These are phyloP conservation scores for Trichocladium antarcticum DNA, from an alignment of 495 filamentous ascomycete species.

Conservation along the genomic window DNA sequence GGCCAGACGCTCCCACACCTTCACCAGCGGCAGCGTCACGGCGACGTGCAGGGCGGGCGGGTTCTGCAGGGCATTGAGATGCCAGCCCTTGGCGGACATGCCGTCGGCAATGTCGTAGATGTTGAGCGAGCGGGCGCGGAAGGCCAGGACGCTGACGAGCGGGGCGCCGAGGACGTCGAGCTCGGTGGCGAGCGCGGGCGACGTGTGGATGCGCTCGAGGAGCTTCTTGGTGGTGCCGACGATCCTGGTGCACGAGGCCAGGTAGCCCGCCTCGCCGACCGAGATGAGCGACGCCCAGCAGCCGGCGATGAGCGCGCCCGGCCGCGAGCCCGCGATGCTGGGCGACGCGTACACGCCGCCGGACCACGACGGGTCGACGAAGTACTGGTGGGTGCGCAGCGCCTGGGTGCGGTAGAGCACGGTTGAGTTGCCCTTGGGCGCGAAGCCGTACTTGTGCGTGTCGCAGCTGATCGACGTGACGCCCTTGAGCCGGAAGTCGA, in stretches of 20 bases:
- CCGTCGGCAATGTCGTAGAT: constrained; percentile 82
- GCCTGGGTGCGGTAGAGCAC: constrained; percentile 74
- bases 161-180: constrained; percentile 75
- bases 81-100: constrained; percentile 78
- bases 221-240: constrained; percentile 81
- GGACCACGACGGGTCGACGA: constrained; percentile 87
- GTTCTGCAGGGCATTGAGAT: constrained; percentile 85
- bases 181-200: constrained; percentile 54
- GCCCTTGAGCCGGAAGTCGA: constrained; percentile 88
- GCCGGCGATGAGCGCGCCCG: constrained; percentile 85
- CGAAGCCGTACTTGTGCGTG: constrained; percentile 98
- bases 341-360: constrained; percentile 95
- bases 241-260: constrained; percentile 72
- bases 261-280: constrained; percentile 82
- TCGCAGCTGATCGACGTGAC: constrained; percentile 94
- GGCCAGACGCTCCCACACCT: constrained; percentile 65
- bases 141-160: constrained; percentile 81
- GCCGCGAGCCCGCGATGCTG: constrained; percentile 77
- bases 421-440: constrained; percentile 90
- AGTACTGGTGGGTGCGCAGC: constrained; percentile 84
- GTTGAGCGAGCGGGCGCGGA: constrained; percentile 61
- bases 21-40: constrained; percentile 80
- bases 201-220: constrained; percentile 57
- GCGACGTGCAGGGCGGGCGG: constrained; percentile 94
- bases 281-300: constrained; percentile 87